Conservation (phyloP, 345 rosid species). For the Salix brachista region DNA sequence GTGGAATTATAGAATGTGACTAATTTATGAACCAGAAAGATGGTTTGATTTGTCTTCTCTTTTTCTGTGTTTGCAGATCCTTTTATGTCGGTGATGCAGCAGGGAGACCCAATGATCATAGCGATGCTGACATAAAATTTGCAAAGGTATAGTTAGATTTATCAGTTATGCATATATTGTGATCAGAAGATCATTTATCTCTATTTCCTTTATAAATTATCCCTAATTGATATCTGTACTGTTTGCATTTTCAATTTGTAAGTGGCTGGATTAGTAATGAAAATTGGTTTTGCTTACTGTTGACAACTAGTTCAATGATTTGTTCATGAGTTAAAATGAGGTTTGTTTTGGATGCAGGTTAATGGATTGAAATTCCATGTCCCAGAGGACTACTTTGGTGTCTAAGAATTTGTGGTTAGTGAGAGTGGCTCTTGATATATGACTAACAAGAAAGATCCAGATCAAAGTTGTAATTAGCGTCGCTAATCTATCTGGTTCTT, state of each 20-base stretch:
- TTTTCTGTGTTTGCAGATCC: slow-evolving; percentile 43
- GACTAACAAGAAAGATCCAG: not conserved
- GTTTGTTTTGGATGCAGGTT: slow-evolving; percentile 44
- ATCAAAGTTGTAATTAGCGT: not conserved
- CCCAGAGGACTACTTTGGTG: slow-evolving; percentile 67
- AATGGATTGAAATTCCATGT: slow-evolving; percentile 64
- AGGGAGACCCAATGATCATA: slow-evolving; percentile 74
- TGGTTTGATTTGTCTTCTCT: not conserved
- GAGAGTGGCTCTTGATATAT: not conserved
- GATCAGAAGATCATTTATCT: not conserved
- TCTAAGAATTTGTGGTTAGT: slow-evolving; percentile 9
- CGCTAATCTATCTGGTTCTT: not conserved
- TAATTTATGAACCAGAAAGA: not conserved
- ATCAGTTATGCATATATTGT: not conserved
- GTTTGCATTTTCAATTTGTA: not conserved
- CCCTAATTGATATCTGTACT: not conserved
- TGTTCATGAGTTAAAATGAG: not conserved
- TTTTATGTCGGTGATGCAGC: slow-evolving; percentile 98
- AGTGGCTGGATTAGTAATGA: not conserved
- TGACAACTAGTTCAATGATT: not conserved
- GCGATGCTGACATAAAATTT: slow-evolving; percentile 83
- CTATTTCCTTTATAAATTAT: not conserved
- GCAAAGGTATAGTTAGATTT: slow-evolving; percentile 52
- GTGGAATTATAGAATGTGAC: not conserved
- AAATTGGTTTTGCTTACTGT: no score